A percentile compares a stretch with the other conserved stretches of the same genome.
These are phyloP conservation scores for Protomyces inundatus DNA, from an alignment of 1,139 yeast genomes.

Conservation along the genomic window DNA sequence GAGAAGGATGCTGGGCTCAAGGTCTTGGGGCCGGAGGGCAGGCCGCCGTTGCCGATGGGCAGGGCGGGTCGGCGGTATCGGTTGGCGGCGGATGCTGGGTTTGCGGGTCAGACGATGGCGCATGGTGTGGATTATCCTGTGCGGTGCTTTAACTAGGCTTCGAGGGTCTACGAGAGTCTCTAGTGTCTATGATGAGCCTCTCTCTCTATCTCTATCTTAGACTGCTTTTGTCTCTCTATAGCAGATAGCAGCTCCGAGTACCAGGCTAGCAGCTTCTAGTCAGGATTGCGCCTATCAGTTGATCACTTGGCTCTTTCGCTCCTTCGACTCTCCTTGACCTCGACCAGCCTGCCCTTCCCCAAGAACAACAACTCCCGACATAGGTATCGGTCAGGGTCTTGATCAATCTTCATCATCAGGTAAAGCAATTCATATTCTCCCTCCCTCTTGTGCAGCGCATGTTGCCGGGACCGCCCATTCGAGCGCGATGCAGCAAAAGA, in stretches of 20 bases:
- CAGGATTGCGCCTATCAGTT: neutral
- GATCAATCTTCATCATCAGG: neutral
- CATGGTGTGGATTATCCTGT: conserved; percentile 19
- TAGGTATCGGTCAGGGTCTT: neutral
- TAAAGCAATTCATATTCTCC: neutral
- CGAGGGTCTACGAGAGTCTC: no score
- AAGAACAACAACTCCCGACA: no score
- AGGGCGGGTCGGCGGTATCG: conserved; percentile 10
- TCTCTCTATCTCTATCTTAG: neutral
- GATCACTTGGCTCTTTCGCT: neutral
- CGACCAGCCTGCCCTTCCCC: neutral
- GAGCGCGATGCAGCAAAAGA: no score
- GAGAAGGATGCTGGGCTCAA: conserved; percentile 2
- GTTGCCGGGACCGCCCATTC: no score
- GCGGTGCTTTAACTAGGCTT: conserved; percentile 13
- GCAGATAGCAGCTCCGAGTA: no score
- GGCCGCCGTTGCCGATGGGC: conserved; percentile 23
- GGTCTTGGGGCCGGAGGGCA: conserved; percentile 5
- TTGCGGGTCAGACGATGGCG: conserved; percentile 20
- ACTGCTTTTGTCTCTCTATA: no score
- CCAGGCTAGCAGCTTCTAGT: neutral
- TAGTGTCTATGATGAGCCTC: neutral
- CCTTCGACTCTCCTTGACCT: neutral
- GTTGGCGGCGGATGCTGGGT: conserved; percentile 13
- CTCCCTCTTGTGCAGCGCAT: neutral